These are phyloP conservation scores for Colletotrichum gigasporum DNA, from an alignment of 2,329 filamentous ascomycete species.

Conservation along the genomic window DNA sequence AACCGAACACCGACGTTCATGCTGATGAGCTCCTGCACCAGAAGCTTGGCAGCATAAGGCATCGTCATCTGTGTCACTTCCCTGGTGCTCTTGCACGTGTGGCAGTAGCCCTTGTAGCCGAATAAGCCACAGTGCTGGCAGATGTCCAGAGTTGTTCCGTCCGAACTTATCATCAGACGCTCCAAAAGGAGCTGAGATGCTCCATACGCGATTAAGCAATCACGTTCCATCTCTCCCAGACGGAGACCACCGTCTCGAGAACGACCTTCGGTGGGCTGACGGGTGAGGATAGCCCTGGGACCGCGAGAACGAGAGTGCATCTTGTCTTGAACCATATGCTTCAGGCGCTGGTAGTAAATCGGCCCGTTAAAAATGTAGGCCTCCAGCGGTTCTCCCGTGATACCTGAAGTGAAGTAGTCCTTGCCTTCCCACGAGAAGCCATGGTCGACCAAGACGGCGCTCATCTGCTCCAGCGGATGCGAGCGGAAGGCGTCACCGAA, in stretches of 20 bases:
- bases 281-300: slow-evolving; percentile 88
- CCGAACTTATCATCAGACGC: slow-evolving; percentile 92
- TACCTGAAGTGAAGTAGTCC: slow-evolving; percentile 93
- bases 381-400: slow-evolving; percentile 92
- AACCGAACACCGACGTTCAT: slow-evolving; percentile 98
- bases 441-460: slow-evolving; percentile 81
- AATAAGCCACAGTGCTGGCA: slow-evolving; percentile 95
- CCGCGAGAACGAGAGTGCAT: slow-evolving; percentile 97
- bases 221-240: slow-evolving; percentile 98
- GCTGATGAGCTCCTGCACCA: slow-evolving; percentile 94
- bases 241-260: slow-evolving; percentile 91
- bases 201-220: slow-evolving; percentile 97
- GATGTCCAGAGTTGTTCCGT: slow-evolving; percentile 90
- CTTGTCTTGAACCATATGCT: slow-evolving; percentile 99
- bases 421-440: slow-evolving; percentile 98
- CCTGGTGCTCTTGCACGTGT: slow-evolving; percentile 86
- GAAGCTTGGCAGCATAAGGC: slow-evolving; percentile 94
- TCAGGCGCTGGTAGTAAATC: slow-evolving; percentile 99
- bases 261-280: slow-evolving; percentile 95
- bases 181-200: slow-evolving; percentile 92
- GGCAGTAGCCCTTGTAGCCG: slow-evolving; percentile 94
- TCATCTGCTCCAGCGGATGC: slow-evolving; percentile 89
- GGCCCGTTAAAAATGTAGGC: slow-evolving; percentile 98
- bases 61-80: slow-evolving; percentile 93
- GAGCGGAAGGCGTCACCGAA: slow-evolving; percentile 82